Evolutionary conservation across 768 basidiomycete genomes (phyloP), one percentile per base, ranked within the genome.

Genomic region (Russula olivacea): DNA sequence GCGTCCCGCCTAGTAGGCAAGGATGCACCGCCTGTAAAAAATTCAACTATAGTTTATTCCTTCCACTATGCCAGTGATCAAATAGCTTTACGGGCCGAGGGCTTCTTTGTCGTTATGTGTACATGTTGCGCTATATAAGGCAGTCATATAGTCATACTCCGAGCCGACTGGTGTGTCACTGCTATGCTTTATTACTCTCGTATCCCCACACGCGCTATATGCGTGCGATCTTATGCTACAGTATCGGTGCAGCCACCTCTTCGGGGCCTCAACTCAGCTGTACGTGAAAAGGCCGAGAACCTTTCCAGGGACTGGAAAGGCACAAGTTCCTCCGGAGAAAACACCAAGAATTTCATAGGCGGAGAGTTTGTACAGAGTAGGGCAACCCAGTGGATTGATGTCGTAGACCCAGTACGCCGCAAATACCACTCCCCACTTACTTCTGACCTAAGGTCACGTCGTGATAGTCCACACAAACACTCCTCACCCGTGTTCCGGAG

Each of bases 401-500:
- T 97, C 4, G 76, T 85, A 56, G 96, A 98, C 76, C 96, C 95
- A 19, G 93, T 95, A 69, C 67, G 86, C 77, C 11, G 15, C 56
- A 36, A 19, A 21, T 36, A 12, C 47, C 49, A 56, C 23, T 48
- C 17, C 15, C 3, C 49, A 34, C 55, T 14, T 55, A 43, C n/a
- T 19, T 3, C 3, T 1, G 54, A 58, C 43, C 38, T n/a, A 17
- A 11, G 57, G 64, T 51, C 43, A 34, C 56, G 34, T 60, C 48
- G 17, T 36, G 32, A 10, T 67, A 97, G 91, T 87, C 93, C 4
- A 93, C 95, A 0, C 95, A 99, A 79, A 87, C 92, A 0, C 70
- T 98, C 30, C 83, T 99, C 67, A 90, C 90, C 36, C 83, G 83
- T 19, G 94, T 96, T 7, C 96, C 96, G 9, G 90, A 98, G 75